Evolutionary conservation across 768 basidiomycete species (phyloP).

Genomic region (Phanerochaete sordida): DNA sequence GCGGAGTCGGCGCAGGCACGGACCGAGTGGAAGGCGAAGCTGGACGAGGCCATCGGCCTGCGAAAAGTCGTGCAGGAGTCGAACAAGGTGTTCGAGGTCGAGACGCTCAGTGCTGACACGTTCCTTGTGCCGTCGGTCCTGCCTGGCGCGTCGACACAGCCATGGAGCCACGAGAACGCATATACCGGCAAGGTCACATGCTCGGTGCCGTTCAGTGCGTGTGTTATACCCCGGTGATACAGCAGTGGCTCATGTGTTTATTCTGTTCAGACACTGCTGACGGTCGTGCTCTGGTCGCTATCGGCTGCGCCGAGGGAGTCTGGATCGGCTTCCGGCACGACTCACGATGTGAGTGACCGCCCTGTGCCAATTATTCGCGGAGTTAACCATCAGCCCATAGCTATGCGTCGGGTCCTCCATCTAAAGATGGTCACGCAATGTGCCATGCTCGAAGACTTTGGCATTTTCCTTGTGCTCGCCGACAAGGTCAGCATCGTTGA

Average conservation of each 20-base stretch:
- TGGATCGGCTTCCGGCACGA: constrained; percentile 94
- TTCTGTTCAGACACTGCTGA: constrained; percentile 76
- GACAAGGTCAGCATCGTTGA: constrained; percentile 58
- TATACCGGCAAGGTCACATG: constrained; percentile 89
- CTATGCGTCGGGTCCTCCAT: constrained; percentile 90
- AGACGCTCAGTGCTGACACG: constrained; percentile 84
- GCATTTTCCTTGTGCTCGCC: constrained; percentile 92
- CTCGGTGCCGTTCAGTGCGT: constrained; percentile 85
- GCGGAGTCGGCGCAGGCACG: constrained; percentile 77
- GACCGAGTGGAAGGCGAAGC: constrained; percentile 83
- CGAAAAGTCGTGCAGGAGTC: constrained; percentile 88
- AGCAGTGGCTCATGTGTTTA: neutral
- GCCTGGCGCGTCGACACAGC: constrained; percentile 38
- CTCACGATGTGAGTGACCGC: constrained; percentile 60
- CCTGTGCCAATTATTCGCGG: constrained; percentile 1
- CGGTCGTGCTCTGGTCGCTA: constrained; percentile 81
- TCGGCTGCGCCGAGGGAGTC: constrained; percentile 93
- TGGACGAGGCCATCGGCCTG: constrained; percentile 84
- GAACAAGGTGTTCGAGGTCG: constrained; percentile 92
- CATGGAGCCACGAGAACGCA: constrained; percentile 67
- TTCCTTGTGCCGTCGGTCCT: constrained; percentile 74
- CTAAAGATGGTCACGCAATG: constrained; percentile 93
- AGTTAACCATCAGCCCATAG: constrained; percentile 33
- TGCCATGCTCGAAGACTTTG: constrained; percentile 94
- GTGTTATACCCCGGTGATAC: neutral